A percentile compares a stretch with the other conserved stretches of the same genome.
Evolutionary conservation across 225 moss, liverwort and hornwort species (phyloP).

Genomic region (Pleurozium schreberi): DNA sequence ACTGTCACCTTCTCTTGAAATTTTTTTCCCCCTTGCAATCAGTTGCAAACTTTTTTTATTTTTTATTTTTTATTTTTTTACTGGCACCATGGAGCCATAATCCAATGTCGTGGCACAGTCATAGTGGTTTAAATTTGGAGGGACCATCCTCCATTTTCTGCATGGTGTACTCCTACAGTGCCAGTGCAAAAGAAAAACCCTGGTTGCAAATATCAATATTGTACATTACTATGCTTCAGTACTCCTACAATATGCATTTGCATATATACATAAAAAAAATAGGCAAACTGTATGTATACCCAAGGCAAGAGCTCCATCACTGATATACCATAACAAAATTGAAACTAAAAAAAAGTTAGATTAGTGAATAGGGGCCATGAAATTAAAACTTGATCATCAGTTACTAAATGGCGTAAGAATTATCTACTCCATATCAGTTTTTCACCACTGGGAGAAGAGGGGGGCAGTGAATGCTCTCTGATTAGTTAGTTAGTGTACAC

Average conservation of each 20-base stretch:
- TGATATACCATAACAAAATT: neutral
- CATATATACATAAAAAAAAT: neutral
- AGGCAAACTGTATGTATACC: neutral
- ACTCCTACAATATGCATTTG: neutral
- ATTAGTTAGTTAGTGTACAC: neutral
- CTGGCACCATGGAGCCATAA: too few relatives aligned
- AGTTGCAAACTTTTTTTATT: too few relatives aligned
- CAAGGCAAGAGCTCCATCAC: neutral
- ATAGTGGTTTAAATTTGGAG: too few relatives aligned
- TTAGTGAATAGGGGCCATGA: neutral
- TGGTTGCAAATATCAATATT: neutral
- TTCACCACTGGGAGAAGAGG: neutral
- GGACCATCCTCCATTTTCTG: too few relatives aligned
- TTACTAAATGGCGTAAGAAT: neutral
- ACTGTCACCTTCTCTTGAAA: too few relatives aligned
- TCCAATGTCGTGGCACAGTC: too few relatives aligned
- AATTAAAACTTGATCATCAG: neutral
- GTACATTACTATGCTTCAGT: neutral
- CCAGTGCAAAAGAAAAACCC: too few relatives aligned
- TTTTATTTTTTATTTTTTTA: too few relatives aligned
- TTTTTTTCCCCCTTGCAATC: neutral
- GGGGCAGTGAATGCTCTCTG: neutral
- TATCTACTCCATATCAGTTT: neutral
- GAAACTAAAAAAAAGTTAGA: neutral
- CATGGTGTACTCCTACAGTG: too few relatives aligned